Evolutionary conservation across 1,284 basidiomycete species (phyloP).

Genomic region (Rhodotorula sp.): DNA sequence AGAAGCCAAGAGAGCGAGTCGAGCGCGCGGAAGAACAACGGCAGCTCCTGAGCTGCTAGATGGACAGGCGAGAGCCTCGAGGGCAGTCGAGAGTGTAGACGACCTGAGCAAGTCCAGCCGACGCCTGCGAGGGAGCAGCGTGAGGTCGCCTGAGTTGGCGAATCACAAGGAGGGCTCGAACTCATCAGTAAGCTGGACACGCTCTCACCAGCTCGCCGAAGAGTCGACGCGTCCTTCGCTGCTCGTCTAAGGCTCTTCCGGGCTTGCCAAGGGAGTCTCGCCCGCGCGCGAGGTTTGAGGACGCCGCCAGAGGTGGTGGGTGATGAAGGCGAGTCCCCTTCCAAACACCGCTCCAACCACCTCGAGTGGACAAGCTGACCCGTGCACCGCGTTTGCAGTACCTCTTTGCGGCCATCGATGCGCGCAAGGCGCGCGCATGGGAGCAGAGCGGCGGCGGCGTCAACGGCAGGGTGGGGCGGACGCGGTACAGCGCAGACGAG

Average conservation of each 20-base stretch:
- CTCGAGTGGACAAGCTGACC: background rate
- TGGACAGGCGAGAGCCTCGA: background rate
- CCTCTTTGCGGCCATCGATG: conserved; percentile 42
- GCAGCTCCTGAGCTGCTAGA: background rate
- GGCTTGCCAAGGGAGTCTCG: background rate
- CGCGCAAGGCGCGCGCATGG: conserved; percentile 14
- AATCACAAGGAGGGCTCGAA: too few species aligned
- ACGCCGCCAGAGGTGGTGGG: too few species aligned
- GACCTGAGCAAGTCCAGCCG: background rate
- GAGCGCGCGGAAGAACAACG: background rate
- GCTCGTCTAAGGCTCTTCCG: background rate
- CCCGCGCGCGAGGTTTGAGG: background rate
- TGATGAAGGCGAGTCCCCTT: conserved; percentile 13
- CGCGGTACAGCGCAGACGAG: conserved; percentile 22
- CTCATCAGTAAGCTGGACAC: too few species aligned
- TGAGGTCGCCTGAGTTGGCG: too few species aligned
- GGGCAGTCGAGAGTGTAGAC: too few species aligned
- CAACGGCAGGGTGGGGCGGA: conserved; percentile 2
- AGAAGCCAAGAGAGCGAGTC: too few species aligned
- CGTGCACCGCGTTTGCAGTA: conserved; percentile 14
- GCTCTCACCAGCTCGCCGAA: background rate
- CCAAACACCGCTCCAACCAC: background rate
- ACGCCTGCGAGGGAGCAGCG: background rate
- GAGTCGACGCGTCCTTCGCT: background rate
- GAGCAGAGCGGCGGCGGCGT: background rate